phyloP scores from a whole-genome alignment of 23 red algal species.

The Chondrus crispus region DNA sequence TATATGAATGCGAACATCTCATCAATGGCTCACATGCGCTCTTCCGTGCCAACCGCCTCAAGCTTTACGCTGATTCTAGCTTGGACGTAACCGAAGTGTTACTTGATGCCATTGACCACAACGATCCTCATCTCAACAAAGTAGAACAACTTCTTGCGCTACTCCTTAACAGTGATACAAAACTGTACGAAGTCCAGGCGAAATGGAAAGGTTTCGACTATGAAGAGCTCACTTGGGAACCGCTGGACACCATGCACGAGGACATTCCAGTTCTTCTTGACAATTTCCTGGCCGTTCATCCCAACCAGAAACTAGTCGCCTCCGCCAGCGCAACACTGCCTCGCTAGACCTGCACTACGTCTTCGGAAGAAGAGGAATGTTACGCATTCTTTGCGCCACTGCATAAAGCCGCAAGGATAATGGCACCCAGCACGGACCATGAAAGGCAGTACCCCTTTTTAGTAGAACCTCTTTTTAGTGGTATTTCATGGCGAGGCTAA shows the following conservation, averaged over 20 bases:
- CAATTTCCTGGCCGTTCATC: neutral
- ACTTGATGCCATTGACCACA: neutral
- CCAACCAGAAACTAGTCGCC: neutral
- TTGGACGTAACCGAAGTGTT: neutral
- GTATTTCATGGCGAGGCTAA: too few species aligned
- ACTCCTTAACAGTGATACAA: neutral
- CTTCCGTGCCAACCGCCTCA: neutral
- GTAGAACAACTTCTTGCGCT: neutral
- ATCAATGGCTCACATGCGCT: neutral
- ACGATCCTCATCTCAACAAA: neutral
- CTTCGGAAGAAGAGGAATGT: too few species aligned
- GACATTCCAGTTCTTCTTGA: slow-evolving; percentile 1
- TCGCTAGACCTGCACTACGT: too few species aligned
- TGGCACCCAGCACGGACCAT: too few species aligned
- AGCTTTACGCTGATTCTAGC: neutral
- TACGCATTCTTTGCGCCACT: too few species aligned
- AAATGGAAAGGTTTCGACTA: neutral
- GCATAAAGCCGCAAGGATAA: too few species aligned
- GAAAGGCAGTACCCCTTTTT: too few species aligned
- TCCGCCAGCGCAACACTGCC: neutral
- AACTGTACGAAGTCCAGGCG: neutral
- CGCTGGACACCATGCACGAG: neutral
- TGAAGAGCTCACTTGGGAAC: slow-evolving; percentile 8
- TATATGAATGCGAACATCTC: neutral
- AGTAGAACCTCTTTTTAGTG: too few species aligned